phyloP scores from a whole-genome alignment of 805 yeast species.

The Yamadazyma paraphyllophila region DNA sequence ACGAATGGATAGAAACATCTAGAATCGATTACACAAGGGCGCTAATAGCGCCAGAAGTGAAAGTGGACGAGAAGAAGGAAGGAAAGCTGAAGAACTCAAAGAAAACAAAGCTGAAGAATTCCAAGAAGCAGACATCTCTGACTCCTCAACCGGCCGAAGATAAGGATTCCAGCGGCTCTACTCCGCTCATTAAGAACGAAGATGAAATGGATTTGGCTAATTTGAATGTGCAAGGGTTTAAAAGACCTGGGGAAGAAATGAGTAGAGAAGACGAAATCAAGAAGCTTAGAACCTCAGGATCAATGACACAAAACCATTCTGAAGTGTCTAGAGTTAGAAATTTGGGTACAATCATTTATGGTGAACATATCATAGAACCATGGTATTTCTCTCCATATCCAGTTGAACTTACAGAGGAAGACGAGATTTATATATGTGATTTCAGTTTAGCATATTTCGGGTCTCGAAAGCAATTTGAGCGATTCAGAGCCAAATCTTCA shows the following conservation, averaged over 20 bases:
- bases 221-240: conserved; percentile 79
- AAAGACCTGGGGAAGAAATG: conserved; percentile 64
- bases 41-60: conserved; percentile 67
- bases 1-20: conserved; percentile 83
- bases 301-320: conserved; percentile 86
- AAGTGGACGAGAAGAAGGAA: conserved; percentile 42
- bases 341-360: conserved; percentile 73
- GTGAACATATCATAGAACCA: conserved; percentile 91
- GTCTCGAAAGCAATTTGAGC: conserved; percentile 83
- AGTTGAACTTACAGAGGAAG: conserved; percentile 88
- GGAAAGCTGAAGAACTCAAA: conserved; percentile 24
- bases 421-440: conserved; percentile 86
- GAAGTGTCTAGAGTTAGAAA: conserved; percentile 92
- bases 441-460: conserved; percentile 87
- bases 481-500: conserved; percentile 85
- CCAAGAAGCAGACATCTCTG: conserved; percentile 23
- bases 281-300: conserved; percentile 89
- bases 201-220: conserved; percentile 85
- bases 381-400: conserved; percentile 99
- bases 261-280: conserved; percentile 91
- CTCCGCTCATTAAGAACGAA: conserved; percentile 26
- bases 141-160: conserved; percentile 27
- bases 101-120: conserved; percentile 21
- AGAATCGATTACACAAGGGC: conserved; percentile 72
- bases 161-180: conserved; percentile 24